Conservation (phyloP, 2,329 filamentous ascomycete species). For the Trichoderma cornu-damae region DNA sequence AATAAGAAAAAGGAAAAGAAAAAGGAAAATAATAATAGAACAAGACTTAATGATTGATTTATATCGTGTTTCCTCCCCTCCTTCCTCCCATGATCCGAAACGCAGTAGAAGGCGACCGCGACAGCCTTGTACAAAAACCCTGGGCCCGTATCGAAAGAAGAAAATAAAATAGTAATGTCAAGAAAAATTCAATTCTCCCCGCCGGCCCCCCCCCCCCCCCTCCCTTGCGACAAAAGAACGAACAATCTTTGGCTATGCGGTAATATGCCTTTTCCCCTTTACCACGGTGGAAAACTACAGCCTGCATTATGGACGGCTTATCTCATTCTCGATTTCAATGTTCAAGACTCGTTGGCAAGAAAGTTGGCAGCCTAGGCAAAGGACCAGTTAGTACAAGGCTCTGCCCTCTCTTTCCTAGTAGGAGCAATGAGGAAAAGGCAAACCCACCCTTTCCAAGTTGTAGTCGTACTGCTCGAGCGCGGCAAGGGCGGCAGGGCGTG, state of each 20-base stretch:
- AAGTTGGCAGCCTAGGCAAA: constrained; percentile 47
- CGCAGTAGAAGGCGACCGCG: constrained; percentile 9
- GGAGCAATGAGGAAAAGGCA: background rate
- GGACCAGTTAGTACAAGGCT: background rate
- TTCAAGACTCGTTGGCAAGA: constrained; percentile 50
- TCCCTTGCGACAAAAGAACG: constrained; percentile 14
- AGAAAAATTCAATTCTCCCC: constrained; percentile 11
- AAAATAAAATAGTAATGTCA: constrained; percentile 4
- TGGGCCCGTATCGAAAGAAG: background rate
- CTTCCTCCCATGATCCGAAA: background rate
- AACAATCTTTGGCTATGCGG: constrained; percentile 11
- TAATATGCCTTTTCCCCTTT: background rate
- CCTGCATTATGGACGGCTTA: background rate
- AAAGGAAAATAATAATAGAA: background rate
- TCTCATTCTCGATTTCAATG: background rate
- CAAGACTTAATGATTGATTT: constrained; percentile 2
- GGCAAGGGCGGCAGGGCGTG: constrained; percentile 63
- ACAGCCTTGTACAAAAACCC: constrained; percentile 6
- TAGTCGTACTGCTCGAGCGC: constrained; percentile 95
- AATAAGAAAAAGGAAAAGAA: background rate
- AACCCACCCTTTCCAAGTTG: constrained; percentile 82
- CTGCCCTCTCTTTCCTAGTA: background rate
- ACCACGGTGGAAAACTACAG: background rate
- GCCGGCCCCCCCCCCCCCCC: background rate
- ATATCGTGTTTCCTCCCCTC: background rate